phyloP scores from a whole-genome alignment of 208 protist species.

The Phytomonas francai region DNA sequence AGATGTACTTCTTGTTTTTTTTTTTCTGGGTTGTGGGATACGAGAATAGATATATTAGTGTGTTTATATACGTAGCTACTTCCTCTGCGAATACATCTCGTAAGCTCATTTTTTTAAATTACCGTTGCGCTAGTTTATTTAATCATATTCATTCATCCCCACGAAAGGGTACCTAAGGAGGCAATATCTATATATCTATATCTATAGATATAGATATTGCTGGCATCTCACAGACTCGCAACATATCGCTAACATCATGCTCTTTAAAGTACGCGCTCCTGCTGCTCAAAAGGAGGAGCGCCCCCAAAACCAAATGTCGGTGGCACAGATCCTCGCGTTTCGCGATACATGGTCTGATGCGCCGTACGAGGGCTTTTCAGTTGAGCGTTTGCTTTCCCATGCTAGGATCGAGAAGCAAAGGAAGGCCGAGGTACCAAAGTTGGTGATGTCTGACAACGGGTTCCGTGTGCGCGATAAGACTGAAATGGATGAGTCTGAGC shows the following conservation, averaged over 20 bases:
- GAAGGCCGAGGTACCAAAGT: slow-evolving; percentile 60
- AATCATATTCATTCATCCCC: background rate
- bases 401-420: slow-evolving; percentile 49
- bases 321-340: slow-evolving; percentile 69
- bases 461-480: slow-evolving; percentile 68
- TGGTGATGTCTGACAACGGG: slow-evolving; percentile 76
- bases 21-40: slow-evolving; percentile 7
- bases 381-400: slow-evolving; percentile 48
- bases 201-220: background rate
- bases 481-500: slow-evolving; percentile 62
- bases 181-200: slow-evolving; percentile 8
- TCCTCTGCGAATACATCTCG: background rate
- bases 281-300: slow-evolving; percentile 56
- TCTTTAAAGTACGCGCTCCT: slow-evolving; percentile 62
- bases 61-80: background rate
- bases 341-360: slow-evolving; percentile 75
- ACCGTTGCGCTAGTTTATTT: slow-evolving; percentile 4
- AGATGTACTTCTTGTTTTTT: slow-evolving; percentile 5
- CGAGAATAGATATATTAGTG: background rate
- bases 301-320: slow-evolving; percentile 64
- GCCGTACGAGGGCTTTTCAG: slow-evolving; percentile 56
- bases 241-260: slow-evolving; percentile 23
- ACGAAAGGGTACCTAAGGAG: background rate
- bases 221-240: background rate
- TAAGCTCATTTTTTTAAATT: slow-evolving; percentile 7